Conservation (phyloP, 345 rosid species). For the Cardamine occulta region DNA sequence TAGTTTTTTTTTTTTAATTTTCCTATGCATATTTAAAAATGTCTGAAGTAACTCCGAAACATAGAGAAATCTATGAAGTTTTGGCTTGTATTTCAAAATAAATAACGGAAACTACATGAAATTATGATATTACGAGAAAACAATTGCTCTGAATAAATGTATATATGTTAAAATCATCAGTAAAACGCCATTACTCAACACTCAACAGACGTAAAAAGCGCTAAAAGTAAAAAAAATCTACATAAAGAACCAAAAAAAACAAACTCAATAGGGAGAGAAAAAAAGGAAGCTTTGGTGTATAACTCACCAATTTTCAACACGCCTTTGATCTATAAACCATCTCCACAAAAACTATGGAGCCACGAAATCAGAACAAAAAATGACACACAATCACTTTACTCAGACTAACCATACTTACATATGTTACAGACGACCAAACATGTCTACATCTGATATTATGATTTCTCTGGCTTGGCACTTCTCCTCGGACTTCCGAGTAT, state of each 20-base stretch:
- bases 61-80: not conserved
- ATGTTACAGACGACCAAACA: slow-evolving; percentile 37
- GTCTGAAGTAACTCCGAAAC: too few species aligned
- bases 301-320: slow-evolving; percentile 24
- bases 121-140: not conserved
- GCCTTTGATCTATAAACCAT: slow-evolving; percentile 23
- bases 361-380: slow-evolving; percentile 5
- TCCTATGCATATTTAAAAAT: too few species aligned
- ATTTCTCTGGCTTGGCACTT: slow-evolving; percentile 10
- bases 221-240: slow-evolving; percentile 26
- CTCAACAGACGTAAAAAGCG: slow-evolving; percentile 8
- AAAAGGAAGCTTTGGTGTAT: slow-evolving; percentile 17
- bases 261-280: not conserved
- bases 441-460: slow-evolving; percentile 17
- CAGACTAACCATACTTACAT: slow-evolving; percentile 39
- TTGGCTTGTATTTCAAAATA: not conserved
- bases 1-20: too few species aligned
- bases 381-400: slow-evolving; percentile 25
- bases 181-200: slow-evolving; percentile 22
- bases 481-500: slow-evolving; percentile 13
- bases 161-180: slow-evolving; percentile 16
- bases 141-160: slow-evolving; percentile 12
- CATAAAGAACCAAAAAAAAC: slow-evolving; percentile 2
- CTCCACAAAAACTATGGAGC: slow-evolving; percentile 18
- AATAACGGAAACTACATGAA: not conserved